phyloP scores from a whole-genome alignment of 2,329 filamentous ascomycete genomes.

The Pyricularia grisea region DNA sequence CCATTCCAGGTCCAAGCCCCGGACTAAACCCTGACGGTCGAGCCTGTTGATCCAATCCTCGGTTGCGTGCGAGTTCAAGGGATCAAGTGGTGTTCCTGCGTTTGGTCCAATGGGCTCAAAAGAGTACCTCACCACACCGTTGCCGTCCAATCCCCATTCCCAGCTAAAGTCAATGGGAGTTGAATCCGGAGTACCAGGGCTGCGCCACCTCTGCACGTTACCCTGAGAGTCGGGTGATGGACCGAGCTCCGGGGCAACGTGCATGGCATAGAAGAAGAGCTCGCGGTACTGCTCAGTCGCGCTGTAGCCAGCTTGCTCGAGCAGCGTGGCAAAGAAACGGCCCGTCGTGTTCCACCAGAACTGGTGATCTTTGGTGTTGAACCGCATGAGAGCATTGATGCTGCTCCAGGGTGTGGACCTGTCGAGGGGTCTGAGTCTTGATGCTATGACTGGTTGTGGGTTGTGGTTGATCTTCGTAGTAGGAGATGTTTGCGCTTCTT shows the following conservation, averaged over 20 bases:
- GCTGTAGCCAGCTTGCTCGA: slow-evolving; percentile 15
- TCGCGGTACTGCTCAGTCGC: slow-evolving; percentile 15
- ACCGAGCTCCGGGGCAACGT: slow-evolving; percentile 14
- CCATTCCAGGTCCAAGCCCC: slow-evolving; percentile 14
- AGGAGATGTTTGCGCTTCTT: too few relatives aligned
- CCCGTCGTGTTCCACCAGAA: slow-evolving; percentile 17
- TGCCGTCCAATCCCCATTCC: slow-evolving; percentile 12
- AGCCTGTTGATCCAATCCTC: slow-evolving; percentile 12
- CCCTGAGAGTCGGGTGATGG: slow-evolving; percentile 11
- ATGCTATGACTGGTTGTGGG: not conserved
- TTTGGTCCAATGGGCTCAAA: slow-evolving; percentile 15
- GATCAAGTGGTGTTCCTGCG: slow-evolving; percentile 13
- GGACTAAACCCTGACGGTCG: slow-evolving; percentile 11
- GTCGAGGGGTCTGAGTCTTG: not conserved
- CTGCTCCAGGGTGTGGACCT: slow-evolving; percentile 11
- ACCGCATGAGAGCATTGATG: slow-evolving; percentile 12
- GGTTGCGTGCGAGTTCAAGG: slow-evolving; percentile 12
- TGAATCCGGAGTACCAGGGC: slow-evolving; percentile 14
- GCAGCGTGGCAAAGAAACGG: slow-evolving; percentile 14
- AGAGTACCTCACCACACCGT: slow-evolving; percentile 13
- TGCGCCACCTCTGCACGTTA: slow-evolving; percentile 9
- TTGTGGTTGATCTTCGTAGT: not conserved
- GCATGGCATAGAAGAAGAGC: slow-evolving; percentile 15
- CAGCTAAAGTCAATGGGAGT: slow-evolving; percentile 17
- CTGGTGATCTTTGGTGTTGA: slow-evolving; percentile 13